Percentiles rank a stretch among this genome's conserved stretches.
These are phyloP conservation scores for Ogataea angusta DNA, from an alignment of 805 yeast genomes.

Conservation along the genomic window DNA sequence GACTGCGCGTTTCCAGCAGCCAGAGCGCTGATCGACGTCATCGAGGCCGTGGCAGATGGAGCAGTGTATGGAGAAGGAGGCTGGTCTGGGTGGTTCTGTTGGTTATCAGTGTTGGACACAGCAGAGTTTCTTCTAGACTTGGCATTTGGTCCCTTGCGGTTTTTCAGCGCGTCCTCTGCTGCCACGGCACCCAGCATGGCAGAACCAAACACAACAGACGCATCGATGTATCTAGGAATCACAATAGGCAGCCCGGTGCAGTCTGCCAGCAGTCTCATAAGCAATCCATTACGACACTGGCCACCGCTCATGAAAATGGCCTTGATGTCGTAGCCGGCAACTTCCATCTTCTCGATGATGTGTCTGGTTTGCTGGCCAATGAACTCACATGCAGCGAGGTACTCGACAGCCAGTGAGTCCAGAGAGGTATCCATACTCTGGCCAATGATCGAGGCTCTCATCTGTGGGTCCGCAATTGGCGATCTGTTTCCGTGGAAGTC, in stretches of 20 bases:
- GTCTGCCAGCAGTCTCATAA: conserved; percentile 88
- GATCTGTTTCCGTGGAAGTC: conserved; percentile 96
- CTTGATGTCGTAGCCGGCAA: conserved; percentile 71
- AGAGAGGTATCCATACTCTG: conserved; percentile 86
- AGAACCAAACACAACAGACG: conserved; percentile 95
- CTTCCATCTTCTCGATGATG: conserved; percentile 80
- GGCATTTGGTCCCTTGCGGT: conserved; percentile 16
- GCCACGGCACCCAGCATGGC: conserved; percentile 96
- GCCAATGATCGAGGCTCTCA: conserved; percentile 92
- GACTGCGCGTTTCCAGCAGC: conserved; percentile 35
- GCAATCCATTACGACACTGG: conserved; percentile 87
- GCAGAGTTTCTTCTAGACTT: conserved; percentile 29
- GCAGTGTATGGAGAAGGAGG: conserved; percentile 74
- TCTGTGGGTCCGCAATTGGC: conserved; percentile 92
- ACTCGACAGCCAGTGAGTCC: conserved; percentile 79
- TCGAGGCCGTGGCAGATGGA: conserved; percentile 72
- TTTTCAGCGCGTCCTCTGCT: conserved; percentile 55
- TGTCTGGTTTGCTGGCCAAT: conserved; percentile 97
- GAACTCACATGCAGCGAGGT: conserved; percentile 93
- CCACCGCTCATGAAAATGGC: conserved; percentile 93
- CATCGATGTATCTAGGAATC: conserved; percentile 92
- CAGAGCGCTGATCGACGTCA: conserved; percentile 53
- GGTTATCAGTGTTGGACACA: conserved; percentile 20
- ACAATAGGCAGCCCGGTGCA: conserved; percentile 89
- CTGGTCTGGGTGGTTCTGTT: conserved; percentile 9